Conservation (phyloP, 108 stramenopile genomes). For the Cyclotella sp. region DNA sequence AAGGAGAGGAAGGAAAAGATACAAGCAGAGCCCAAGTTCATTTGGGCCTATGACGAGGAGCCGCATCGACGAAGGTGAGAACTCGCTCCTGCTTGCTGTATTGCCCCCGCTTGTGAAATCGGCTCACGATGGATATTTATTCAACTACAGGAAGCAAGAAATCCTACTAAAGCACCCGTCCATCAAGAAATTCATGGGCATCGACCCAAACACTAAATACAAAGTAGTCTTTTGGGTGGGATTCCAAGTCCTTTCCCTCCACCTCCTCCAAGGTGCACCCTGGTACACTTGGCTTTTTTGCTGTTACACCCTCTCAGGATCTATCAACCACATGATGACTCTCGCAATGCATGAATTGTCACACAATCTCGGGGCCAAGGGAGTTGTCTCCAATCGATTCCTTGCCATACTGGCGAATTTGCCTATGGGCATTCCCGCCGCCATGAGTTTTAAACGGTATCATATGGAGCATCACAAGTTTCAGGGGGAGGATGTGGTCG, state of each 20-base stretch:
- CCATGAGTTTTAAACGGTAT: slow-evolving; percentile 91
- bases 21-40: slow-evolving; percentile 42
- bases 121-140: too few species aligned
- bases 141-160: slow-evolving; percentile 59
- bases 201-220: slow-evolving; percentile 71
- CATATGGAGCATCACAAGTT: slow-evolving; percentile 95
- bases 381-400: slow-evolving; percentile 67
- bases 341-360: slow-evolving; percentile 92
- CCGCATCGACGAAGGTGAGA: slow-evolving; percentile 58
- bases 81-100: not conserved
- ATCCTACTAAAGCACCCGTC: slow-evolving; percentile 84
- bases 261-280: slow-evolving; percentile 62
- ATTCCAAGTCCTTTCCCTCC: slow-evolving; percentile 64
- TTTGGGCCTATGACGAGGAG: slow-evolving; percentile 56
- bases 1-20: slow-evolving; percentile 47
- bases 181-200: slow-evolving; percentile 85
- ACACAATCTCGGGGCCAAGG: slow-evolving; percentile 89
- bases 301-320: slow-evolving; percentile 78
- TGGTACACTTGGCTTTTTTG: slow-evolving; percentile 58
- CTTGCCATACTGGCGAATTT: slow-evolving; percentile 89
- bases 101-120: not conserved
- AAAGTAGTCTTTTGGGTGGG: slow-evolving; percentile 60
- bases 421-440: slow-evolving; percentile 86
- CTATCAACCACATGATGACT: slow-evolving; percentile 86
- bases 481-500: slow-evolving; percentile 85